Evolutionary conservation across 306 rosid genomes (phyloP).

Genomic region (Alnus rubra): DNA sequence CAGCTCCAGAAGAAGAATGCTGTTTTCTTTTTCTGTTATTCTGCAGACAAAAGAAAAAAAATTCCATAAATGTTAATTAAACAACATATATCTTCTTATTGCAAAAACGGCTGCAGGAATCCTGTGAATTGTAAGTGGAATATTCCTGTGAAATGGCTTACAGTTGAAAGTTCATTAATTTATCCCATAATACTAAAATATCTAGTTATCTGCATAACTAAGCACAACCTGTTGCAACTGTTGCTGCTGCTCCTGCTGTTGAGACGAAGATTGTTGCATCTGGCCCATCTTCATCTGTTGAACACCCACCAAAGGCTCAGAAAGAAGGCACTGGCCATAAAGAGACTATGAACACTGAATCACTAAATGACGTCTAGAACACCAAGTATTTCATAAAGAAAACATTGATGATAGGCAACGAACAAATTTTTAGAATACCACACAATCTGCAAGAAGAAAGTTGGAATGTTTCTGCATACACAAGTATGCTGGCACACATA

Average conservation of each 20-base stretch:
- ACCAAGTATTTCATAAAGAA: neutral
- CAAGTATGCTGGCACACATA: neutral
- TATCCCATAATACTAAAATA: conserved; percentile 13
- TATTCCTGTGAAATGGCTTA: conserved; percentile 4
- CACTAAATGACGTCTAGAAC: neutral
- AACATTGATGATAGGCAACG: neutral
- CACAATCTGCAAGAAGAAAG: neutral
- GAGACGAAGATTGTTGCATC: conserved; percentile 77
- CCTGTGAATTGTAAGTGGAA: neutral
- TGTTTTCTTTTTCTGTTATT: conserved; percentile 73
- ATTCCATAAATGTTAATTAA: conserved; percentile 12
- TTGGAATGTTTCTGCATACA: neutral
- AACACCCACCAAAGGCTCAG: conserved; percentile 28
- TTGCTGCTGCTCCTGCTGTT: conserved; percentile 76
- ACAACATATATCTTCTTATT: neutral
- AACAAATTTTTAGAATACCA: neutral
- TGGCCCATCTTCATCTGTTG: conserved; percentile 70
- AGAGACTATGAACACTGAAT: neutral
- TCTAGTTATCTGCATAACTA: conserved; percentile 12
- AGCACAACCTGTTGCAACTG: conserved; percentile 76
- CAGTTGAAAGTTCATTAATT: conserved; percentile 1
- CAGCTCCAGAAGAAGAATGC: conserved; percentile 80
- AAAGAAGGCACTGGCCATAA: conserved; percentile 16
- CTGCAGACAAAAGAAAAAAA: conserved; percentile 27
- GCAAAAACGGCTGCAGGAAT: conserved; percentile 20